A percentile compares a stretch with the other conserved stretches of the same genome.
phyloP scores from a whole-genome alignment of 768 basidiomycete genomes.

The Paxillus ammoniavirescens region DNA sequence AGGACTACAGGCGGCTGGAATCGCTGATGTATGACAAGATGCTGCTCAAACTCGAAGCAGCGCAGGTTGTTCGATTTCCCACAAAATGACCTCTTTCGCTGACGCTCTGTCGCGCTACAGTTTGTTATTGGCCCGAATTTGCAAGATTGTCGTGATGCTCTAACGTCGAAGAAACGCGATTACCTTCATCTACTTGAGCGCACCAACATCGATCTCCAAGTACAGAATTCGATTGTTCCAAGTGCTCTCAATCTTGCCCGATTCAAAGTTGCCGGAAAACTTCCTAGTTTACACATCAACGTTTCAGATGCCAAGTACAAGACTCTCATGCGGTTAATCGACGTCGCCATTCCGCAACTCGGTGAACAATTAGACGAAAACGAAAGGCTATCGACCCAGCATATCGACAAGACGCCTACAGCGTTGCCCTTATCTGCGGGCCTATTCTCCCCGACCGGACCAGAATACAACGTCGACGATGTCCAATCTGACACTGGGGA shows the following conservation, averaged over 20 bases:
- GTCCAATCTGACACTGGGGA: constrained; percentile 46
- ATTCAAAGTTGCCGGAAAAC: constrained; percentile 86
- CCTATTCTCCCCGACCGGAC: constrained; percentile 51
- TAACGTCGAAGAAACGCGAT: constrained; percentile 54
- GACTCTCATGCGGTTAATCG: constrained; percentile 87
- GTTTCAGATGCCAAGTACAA: constrained; percentile 90
- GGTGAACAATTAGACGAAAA: constrained; percentile 41
- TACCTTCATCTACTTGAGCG: constrained; percentile 88
- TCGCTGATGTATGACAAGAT: constrained; percentile 95
- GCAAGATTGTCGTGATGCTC: constrained; percentile 76
- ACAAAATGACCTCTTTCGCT: constrained; percentile 3
- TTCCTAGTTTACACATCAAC: constrained; percentile 88
- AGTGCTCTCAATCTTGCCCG: constrained; percentile 76
- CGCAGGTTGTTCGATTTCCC: constrained; percentile 62
- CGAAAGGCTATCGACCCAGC: constrained; percentile 20
- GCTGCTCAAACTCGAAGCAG: constrained; percentile 75
- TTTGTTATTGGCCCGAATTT: constrained; percentile 88
- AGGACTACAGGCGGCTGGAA: constrained; percentile 83
- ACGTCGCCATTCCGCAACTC: constrained; percentile 86
- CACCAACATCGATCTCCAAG: constrained; percentile 83
- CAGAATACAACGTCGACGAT: constrained; percentile 72
- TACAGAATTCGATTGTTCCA: constrained; percentile 92
- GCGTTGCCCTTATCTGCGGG: constrained; percentile 52
- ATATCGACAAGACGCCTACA: constrained; percentile 25
- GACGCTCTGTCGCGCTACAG: constrained; percentile 38